Percentiles rank a stretch among this genome's conserved stretches.
These are phyloP conservation scores for Irpex rosettiformis DNA, from an alignment of 1,284 basidiomycete species.

Conservation along the genomic window DNA sequence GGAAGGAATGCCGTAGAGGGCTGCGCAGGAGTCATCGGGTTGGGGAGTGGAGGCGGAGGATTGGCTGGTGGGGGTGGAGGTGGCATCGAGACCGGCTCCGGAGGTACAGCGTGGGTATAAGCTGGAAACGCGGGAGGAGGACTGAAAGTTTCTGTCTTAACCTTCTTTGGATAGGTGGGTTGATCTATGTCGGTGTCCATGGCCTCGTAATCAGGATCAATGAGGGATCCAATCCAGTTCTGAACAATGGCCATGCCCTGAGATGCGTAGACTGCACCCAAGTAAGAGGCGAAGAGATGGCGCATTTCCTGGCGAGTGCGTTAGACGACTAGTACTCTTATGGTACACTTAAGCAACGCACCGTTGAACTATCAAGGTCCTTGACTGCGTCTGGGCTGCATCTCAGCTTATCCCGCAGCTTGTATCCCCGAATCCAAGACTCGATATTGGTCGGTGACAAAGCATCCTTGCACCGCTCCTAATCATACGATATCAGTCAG, in stretches of 20 bases:
- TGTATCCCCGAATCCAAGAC: slow-evolving; percentile 57
- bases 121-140: slow-evolving; percentile 1
- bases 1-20: slow-evolving; percentile 60
- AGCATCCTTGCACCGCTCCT: slow-evolving; percentile 31
- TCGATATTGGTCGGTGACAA: slow-evolving; percentile 47
- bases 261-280: slow-evolving; percentile 60
- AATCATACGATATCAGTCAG: background rate
- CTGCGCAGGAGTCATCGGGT: slow-evolving; percentile 56
- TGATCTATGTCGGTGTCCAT: slow-evolving; percentile 21
- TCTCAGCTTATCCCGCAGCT: slow-evolving; percentile 53
- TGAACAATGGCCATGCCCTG: slow-evolving; percentile 48
- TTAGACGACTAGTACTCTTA: slow-evolving; percentile 2
- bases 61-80: slow-evolving; percentile 27
- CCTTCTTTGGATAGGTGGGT: slow-evolving; percentile 22
- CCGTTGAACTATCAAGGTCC: slow-evolving; percentile 44
- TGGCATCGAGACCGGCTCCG: slow-evolving; percentile 12
- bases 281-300: slow-evolving; percentile 60
- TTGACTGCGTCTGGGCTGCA: slow-evolving; percentile 43
- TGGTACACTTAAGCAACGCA: slow-evolving; percentile 12
- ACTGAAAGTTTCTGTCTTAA: slow-evolving; percentile 22
- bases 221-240: slow-evolving; percentile 55
- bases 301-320: slow-evolving; percentile 46
- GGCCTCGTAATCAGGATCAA: slow-evolving; percentile 37
- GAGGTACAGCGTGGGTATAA: background rate
- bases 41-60: slow-evolving; percentile 34